phyloP scores from a whole-genome alignment of 371 early-diverging fungal species.

The Mucor sp. region DNA sequence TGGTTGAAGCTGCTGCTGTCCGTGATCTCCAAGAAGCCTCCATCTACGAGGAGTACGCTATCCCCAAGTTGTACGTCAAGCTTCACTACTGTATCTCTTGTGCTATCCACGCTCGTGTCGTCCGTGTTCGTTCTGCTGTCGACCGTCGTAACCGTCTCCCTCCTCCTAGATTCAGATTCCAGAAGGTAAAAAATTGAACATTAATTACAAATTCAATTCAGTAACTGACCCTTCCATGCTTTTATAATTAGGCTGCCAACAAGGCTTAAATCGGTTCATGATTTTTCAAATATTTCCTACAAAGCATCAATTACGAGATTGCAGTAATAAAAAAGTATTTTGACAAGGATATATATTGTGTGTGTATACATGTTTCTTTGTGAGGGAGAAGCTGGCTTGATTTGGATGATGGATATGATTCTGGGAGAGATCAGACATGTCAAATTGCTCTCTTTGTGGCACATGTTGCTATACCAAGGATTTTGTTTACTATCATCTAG shows the following conservation, averaged over 20 bases:
- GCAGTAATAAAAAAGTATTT: slow-evolving; percentile 5
- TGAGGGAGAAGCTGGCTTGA: too few species aligned
- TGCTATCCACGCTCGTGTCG: slow-evolving; percentile 97
- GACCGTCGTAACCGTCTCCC: slow-evolving; percentile 95
- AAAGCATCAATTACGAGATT: not conserved
- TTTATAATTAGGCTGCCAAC: slow-evolving; percentile 23
- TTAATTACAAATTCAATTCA: not conserved
- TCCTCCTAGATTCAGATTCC: slow-evolving; percentile 88
- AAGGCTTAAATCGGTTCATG: slow-evolving; percentile 26
- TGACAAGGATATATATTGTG: not conserved
- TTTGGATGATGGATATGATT: too few species aligned
- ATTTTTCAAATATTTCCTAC: not conserved
- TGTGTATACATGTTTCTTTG: too few species aligned
- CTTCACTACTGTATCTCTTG: slow-evolving; percentile 98
- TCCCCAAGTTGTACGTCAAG: slow-evolving; percentile 99
- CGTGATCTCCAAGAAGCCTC: slow-evolving; percentile 97
- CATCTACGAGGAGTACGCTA: slow-evolving; percentile 92
- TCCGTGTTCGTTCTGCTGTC: slow-evolving; percentile 92
- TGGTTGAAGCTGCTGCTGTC: slow-evolving; percentile 98
- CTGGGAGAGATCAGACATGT: not conserved
- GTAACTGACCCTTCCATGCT: not conserved
- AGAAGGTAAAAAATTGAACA: too few species aligned
- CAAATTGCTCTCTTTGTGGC: not conserved
- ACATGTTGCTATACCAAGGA: not conserved
- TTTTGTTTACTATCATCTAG: not conserved